Percentiles rank a stretch among this genome's conserved stretches.
phyloP scores from a whole-genome alignment of 345 rosid species.

The Linum usitatissimum region DNA sequence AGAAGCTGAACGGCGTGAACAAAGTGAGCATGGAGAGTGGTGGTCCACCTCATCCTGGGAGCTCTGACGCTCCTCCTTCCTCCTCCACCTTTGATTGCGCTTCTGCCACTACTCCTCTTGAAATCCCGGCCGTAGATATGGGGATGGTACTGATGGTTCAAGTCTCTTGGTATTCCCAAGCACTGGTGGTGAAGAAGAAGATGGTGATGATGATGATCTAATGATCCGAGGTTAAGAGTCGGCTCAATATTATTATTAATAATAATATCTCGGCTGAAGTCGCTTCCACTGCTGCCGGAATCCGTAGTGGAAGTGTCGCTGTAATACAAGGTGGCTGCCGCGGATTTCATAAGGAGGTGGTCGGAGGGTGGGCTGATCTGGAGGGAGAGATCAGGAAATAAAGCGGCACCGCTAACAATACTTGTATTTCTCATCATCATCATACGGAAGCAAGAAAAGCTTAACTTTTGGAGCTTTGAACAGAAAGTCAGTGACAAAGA shows the following conservation, averaged over 20 bases:
- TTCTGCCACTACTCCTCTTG: constrained; percentile 58
- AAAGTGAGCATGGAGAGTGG: constrained; percentile 87
- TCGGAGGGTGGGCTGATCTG: constrained; percentile 71
- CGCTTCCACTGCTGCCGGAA: constrained; percentile 63
- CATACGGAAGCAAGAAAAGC: constrained; percentile 11
- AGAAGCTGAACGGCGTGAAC: constrained; percentile 97
- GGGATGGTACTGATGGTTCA: constrained; percentile 38
- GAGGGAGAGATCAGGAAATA: constrained; percentile 77
- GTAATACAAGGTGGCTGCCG: neutral
- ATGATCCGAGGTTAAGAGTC: constrained; percentile 40
- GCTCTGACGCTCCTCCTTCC: constrained; percentile 66
- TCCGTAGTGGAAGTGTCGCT: constrained; percentile 63
- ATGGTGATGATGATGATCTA: neutral
- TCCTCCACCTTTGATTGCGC: constrained; percentile 13
- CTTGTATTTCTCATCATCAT: constrained; percentile 26
- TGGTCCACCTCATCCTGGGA: constrained; percentile 99
- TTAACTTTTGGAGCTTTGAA: constrained; percentile 5
- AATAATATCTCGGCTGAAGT: constrained; percentile 55
- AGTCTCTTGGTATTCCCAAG: constrained; percentile 18
- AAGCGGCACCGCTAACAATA: constrained; percentile 11
- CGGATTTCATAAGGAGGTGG: neutral
- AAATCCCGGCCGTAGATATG: constrained; percentile 65
- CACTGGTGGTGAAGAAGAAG: constrained; percentile 8
- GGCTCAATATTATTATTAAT: constrained; percentile 20
- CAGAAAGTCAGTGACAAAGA: constrained; percentile 8